Evolutionary conservation across 108 stramenopile species (phyloP).

Genomic region (Fistulifera solaris): DNA sequence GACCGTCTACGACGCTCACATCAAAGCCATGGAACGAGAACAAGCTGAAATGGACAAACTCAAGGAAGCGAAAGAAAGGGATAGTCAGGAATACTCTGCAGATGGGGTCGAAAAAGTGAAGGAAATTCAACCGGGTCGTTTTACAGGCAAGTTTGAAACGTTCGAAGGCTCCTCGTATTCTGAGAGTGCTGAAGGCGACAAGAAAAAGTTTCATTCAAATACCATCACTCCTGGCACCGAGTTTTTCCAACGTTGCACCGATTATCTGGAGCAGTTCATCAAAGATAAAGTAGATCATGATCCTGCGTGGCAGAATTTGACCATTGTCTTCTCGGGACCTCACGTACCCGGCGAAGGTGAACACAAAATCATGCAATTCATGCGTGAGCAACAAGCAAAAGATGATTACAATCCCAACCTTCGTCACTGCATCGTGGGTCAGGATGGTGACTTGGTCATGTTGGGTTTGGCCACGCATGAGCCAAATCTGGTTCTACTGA

Average conservation of each 20-base stretch:
- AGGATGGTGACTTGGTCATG: constrained; percentile 99
- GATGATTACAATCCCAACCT: constrained; percentile 84
- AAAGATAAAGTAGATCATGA: constrained; percentile 62
- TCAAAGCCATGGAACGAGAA: constrained; percentile 39
- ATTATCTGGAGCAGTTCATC: constrained; percentile 61
- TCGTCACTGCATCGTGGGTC: constrained; percentile 96
- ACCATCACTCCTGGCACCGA: constrained; percentile 97
- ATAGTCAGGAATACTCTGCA: background rate
- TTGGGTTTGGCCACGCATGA: constrained; percentile 95
- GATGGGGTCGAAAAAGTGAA: constrained; percentile 24
- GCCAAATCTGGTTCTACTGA: constrained; percentile 85
- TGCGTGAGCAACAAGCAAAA: constrained; percentile 58
- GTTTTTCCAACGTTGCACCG: constrained; percentile 81
- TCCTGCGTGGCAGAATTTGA: constrained; percentile 73
- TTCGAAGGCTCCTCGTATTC: background rate
- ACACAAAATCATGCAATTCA: constrained; percentile 99
- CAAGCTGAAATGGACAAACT: constrained; percentile 7
- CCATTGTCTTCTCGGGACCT: constrained; percentile 90
- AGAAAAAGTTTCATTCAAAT: constrained; percentile 90
- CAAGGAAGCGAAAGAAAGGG: background rate
- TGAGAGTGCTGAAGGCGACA: constrained; percentile 5
- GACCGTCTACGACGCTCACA: constrained; percentile 60
- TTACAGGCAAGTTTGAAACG: constrained; percentile 51
- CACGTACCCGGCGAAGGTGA: constrained; percentile 98
- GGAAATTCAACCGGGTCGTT: constrained; percentile 41